These are phyloP conservation scores for Panellus pusillus DNA, from an alignment of 768 basidiomycete genomes.

Conservation along the genomic window DNA sequence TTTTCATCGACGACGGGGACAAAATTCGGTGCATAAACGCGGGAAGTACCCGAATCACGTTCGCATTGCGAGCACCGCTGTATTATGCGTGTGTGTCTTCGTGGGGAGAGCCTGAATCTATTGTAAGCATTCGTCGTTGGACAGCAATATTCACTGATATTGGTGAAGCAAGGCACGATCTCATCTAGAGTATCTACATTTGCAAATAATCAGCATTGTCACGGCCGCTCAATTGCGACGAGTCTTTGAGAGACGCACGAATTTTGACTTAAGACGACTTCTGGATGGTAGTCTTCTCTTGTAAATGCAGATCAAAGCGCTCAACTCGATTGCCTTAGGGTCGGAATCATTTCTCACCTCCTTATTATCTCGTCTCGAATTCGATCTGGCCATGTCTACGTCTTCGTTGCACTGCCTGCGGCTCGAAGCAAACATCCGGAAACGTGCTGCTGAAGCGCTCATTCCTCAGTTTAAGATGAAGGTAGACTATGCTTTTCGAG, in stretches of 20 bases:
- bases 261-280: slow-evolving; percentile 84
- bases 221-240: slow-evolving; percentile 80
- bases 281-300: slow-evolving; percentile 50
- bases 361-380: slow-evolving; percentile 67
- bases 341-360: slow-evolving; percentile 80
- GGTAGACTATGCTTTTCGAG: slow-evolving; percentile 36
- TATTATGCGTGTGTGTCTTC: slow-evolving; percentile 91
- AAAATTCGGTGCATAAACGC: slow-evolving; percentile 82
- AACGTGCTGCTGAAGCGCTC: slow-evolving; percentile 76
- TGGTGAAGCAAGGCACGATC: slow-evolving; percentile 81
- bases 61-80: slow-evolving; percentile 82
- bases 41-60: slow-evolving; percentile 80
- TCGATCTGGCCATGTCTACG: slow-evolving; percentile 78
- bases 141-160: slow-evolving; percentile 27
- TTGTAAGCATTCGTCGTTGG: slow-evolving; percentile 54
- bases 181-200: slow-evolving; percentile 93
- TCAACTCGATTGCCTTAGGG: slow-evolving; percentile 43
- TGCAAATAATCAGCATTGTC: slow-evolving; percentile 90
- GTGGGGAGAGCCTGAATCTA: slow-evolving; percentile 95
- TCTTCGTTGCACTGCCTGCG: slow-evolving; percentile 82
- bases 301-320: neutral
- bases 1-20: slow-evolving; percentile 92
- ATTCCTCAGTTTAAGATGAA: slow-evolving; percentile 81
- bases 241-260: slow-evolving; percentile 86
- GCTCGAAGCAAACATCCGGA: slow-evolving; percentile 67